Conservation (phyloP, 2,329 filamentous ascomycete genomes). For the Ampelomyces quisqualis region DNA sequence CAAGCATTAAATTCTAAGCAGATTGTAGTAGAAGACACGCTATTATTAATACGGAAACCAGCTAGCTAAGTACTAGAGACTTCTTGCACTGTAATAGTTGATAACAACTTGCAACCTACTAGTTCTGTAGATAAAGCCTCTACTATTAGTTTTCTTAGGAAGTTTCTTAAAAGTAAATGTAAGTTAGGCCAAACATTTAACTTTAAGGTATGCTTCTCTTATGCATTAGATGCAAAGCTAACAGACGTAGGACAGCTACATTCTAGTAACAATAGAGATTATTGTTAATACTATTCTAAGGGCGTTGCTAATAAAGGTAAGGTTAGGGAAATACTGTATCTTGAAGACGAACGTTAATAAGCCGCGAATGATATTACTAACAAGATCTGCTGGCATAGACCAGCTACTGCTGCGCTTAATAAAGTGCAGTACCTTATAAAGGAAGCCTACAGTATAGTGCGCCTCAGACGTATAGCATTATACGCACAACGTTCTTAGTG, state of each 20-base stretch:
- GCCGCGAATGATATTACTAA: no score
- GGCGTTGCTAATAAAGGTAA: neutral
- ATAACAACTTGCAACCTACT: neutral
- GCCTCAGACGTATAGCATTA: no score
- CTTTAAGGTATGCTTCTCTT: constrained; percentile 1
- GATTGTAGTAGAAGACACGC: neutral
- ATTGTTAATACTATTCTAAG: neutral
- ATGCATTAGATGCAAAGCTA: neutral
- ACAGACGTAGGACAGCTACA: neutral
- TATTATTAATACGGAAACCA: neutral
- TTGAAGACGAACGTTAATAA: no score
- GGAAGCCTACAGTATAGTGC: no score
- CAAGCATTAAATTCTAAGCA: neutral
- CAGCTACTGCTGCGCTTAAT: no score
- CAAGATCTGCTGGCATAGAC: no score
- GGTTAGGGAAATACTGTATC: no score
- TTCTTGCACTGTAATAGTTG: neutral
- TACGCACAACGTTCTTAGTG: no score
- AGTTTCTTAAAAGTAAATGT: neutral
- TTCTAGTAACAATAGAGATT: neutral
- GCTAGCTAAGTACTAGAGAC: neutral
- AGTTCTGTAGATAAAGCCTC: neutral
- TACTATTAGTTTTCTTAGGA: neutral
- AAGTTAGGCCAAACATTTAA: neutral
- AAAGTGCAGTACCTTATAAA: no score